Conservation (phyloP, 164 flowering plant genomes). For the Nelumbo lutea region DNA sequence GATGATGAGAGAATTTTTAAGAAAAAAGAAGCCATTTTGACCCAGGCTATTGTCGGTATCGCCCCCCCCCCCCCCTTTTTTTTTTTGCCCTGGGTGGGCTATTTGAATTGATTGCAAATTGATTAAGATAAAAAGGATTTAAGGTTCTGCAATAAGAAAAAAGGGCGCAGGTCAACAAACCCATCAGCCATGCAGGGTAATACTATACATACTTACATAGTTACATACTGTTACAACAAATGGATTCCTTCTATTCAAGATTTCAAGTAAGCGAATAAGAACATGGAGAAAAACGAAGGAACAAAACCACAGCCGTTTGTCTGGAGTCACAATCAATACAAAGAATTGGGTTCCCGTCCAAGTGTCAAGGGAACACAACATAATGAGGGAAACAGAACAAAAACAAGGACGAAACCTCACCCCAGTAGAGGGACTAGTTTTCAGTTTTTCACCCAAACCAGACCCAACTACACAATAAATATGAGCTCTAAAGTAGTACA, state of each 20-base stretch:
- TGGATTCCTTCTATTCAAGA: neutral
- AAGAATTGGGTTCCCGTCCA: conserved; percentile 7
- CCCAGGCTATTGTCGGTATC: no score
- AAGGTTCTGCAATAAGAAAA: no score
- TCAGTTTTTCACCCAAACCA: conserved; percentile 1
- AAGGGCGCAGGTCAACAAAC: no score
- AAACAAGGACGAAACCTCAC: conserved; percentile 7
- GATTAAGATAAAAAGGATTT: no score
- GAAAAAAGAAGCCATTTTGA: no score
- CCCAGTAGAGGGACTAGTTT: neutral
- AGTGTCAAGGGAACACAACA: neutral
- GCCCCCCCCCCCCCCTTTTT: no score
- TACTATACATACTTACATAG: no score
- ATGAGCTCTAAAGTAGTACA: neutral
- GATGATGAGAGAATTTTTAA: no score
- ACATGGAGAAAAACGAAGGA: neutral
- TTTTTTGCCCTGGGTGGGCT: no score
- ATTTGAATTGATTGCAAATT: no score
- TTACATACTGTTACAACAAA: neutral
- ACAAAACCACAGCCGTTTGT: neutral
- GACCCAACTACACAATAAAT: conserved; percentile 4
- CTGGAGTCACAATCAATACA: neutral
- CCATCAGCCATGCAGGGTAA: no score
- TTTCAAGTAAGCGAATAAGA: neutral
- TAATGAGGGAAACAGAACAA: neutral